These are phyloP conservation scores for Diaporthe longicolla DNA, from an alignment of 2,329 filamentous ascomycete species.

Conservation along the genomic window DNA sequence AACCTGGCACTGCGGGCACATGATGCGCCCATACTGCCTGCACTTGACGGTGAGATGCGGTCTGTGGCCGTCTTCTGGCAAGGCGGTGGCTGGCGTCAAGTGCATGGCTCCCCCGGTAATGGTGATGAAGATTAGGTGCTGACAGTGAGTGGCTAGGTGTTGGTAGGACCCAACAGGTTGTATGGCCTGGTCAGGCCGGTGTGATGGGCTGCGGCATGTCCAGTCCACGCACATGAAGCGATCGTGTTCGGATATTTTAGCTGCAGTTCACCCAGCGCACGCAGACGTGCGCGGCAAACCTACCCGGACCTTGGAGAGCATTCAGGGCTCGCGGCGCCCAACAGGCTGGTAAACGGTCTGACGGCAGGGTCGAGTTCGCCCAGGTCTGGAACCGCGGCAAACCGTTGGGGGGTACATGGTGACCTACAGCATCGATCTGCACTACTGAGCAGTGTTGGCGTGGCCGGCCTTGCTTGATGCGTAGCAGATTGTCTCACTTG, in stretches of 20 bases:
- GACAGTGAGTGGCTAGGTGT: background rate
- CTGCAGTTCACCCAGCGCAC: constrained; percentile 5
- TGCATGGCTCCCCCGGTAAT: background rate
- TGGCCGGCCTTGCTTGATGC: background rate
- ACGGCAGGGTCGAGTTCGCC: too few relatives aligned
- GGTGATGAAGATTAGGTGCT: constrained; percentile 19
- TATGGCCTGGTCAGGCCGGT: background rate
- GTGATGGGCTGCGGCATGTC: background rate
- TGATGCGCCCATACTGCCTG: background rate
- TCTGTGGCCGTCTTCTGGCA: background rate
- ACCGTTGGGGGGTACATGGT: too few relatives aligned
- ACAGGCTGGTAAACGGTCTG: too few relatives aligned
- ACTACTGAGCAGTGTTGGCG: background rate
- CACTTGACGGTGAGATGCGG: background rate
- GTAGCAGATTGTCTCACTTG: constrained; percentile 15
- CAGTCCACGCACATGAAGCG: constrained; percentile 2
- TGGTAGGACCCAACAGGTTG: too few relatives aligned
- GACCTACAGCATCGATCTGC: constrained; percentile 4
- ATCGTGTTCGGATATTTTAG: constrained; percentile 24
- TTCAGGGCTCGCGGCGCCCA: background rate
- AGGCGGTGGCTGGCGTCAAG: background rate
- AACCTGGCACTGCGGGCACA: background rate
- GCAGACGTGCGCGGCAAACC: constrained; percentile 14
- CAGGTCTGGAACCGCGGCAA: too few relatives aligned
- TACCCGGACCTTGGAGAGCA: constrained; percentile 18